Conservation (phyloP, 2,329 filamentous ascomycete genomes). For the Fusarium sp. region DNA sequence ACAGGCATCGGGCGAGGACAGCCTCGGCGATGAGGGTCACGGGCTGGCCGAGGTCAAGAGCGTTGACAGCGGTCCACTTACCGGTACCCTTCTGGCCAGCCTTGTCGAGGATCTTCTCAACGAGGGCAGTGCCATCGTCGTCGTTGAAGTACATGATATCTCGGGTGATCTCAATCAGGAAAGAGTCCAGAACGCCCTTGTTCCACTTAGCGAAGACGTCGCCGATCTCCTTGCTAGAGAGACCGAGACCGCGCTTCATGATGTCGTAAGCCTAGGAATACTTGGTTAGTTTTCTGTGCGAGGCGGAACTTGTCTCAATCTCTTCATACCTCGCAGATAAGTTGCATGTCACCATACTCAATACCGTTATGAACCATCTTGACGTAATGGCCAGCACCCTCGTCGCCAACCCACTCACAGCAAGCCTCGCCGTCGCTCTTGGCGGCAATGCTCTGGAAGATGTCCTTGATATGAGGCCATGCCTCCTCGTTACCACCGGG, state of each 20-base stretch:
- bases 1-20: conserved; percentile 94
- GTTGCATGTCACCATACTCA: conserved; percentile 99
- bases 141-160: conserved; percentile 99
- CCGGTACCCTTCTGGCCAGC: conserved; percentile 99
- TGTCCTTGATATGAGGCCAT: conserved; percentile 98
- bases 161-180: conserved; percentile 98
- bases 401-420: conserved; percentile 99
- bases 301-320: neutral
- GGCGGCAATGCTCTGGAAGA: conserved; percentile 97
- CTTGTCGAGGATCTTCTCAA: conserved; percentile 99
- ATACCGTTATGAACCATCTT: conserved; percentile 99
- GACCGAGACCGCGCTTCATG: conserved; percentile 96
- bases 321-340: conserved; percentile 90
- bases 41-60: conserved; percentile 97
- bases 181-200: conserved; percentile 97
- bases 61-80: conserved; percentile 99
- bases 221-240: conserved; percentile 93
- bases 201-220: conserved; percentile 97
- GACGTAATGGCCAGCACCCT: conserved; percentile 99
- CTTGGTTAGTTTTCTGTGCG: conserved; percentile 33
- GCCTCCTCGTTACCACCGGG: conserved; percentile 98
- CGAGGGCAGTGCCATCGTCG: conserved; percentile 87
- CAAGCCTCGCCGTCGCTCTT: conserved; percentile 98
- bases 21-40: conserved; percentile 98
- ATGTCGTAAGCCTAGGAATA: conserved; percentile 90